A percentile compares a stretch with the other conserved stretches of the same genome.
phyloP scores from a whole-genome alignment of 1,139 yeast species.

The Suhomyces choctaworum region DNA sequence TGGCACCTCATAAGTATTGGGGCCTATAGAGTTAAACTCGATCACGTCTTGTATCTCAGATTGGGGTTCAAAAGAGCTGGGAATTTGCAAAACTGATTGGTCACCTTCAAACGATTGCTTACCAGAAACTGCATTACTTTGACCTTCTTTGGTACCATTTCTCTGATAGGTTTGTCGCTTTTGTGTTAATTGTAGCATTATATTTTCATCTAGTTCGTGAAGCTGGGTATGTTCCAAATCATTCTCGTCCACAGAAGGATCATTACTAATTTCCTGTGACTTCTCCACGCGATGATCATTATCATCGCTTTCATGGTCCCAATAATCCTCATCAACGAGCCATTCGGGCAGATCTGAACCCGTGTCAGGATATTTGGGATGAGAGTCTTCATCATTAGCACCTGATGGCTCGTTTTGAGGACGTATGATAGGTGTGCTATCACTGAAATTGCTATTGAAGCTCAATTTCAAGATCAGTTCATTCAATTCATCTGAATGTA shows the following conservation, averaged over 20 bases:
- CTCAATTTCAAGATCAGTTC: conserved; percentile 13
- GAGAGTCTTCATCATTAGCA: neutral
- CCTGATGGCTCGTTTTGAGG: neutral
- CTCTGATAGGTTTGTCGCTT: conserved; percentile 1
- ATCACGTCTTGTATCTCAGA: neutral
- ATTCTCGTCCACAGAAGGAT: conserved; percentile 12
- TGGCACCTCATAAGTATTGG: conserved; percentile 20
- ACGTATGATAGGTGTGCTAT: neutral
- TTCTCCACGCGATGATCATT: too few relatives aligned
- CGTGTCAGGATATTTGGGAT: neutral
- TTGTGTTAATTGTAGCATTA: conserved; percentile 14
- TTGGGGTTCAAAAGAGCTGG: conserved; percentile 14
- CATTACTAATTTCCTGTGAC: too few relatives aligned
- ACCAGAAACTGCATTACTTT: neutral
- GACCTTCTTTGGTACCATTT: neutral
- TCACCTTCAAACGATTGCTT: neutral
- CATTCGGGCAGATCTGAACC: too few relatives aligned
- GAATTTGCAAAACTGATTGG: conserved; percentile 12
- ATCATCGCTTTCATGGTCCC: neutral
- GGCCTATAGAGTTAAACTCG: conserved; percentile 1
- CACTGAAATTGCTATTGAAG: conserved; percentile 12
- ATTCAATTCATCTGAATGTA: conserved; percentile 1
- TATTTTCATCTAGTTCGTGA: conserved; percentile 16
- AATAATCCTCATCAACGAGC: neutral
- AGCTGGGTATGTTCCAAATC: conserved; percentile 14